Evolutionary conservation across 116 monocot species (phyloP), one percentile per base, ranked within the genome.

Genomic region (Dioscorea cayenensis): DNA sequence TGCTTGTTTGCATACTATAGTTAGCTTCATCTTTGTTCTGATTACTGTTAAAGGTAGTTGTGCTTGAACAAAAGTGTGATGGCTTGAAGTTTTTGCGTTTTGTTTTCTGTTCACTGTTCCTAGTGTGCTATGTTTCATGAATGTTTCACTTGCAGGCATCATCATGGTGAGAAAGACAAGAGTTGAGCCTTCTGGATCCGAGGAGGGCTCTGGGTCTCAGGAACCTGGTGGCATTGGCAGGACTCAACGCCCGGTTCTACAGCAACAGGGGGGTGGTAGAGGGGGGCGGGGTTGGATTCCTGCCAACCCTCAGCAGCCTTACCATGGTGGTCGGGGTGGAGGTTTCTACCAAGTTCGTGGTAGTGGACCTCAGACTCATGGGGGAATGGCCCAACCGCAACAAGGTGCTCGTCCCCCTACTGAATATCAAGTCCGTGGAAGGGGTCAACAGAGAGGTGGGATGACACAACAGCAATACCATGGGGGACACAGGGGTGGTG

Each of bases 151-250:
- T 77, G 71, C 71, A 77, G 71, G 28, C 59, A 71, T 55, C 11
- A 17, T 19, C 51, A 97, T 93, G 93, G 90, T 82, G 84, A 90
- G 84, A 71, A 92, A 87, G 71, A 82, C 65, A 55, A 90, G 79
- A 67, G 87, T 74, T 69, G 92, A 79, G 5, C 63, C 67, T 71
- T 36, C 86, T 66, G 84, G 85, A 8, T 5, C 76, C 36, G 67
- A 72, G 20, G 81, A 89, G 49, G 71, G 75, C 25, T 84, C 85
- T 8, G 79, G 68, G 51, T 73, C 79, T 43, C 79, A 72, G 20
- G 83, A 85, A 36, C 13, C 69, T 43, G 63, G 77, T 70, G 77
- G 81, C 38, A 59, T 64, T 76, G 66, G 80, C 52, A 82, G 78
- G 22, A 9, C 62, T 22, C 25, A 27, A 61, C 23, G 51, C 38